phyloP scores from a whole-genome alignment of 345 rosid genomes.

The Pugionium cornutum region DNA sequence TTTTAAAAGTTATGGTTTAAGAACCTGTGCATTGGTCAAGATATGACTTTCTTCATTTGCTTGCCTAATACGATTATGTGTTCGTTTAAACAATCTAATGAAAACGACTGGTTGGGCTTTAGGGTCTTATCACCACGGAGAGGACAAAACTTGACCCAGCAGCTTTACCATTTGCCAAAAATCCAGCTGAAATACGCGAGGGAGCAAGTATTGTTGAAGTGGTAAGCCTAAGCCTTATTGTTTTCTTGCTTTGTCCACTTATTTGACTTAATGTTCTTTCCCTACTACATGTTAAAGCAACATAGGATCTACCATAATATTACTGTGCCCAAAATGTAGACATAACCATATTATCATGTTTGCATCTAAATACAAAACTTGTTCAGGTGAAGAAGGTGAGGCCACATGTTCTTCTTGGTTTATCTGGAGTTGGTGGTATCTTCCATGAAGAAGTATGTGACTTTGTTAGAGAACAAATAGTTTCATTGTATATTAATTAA shows the following conservation, averaged over 20 bases:
- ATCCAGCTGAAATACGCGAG: constrained; percentile 65
- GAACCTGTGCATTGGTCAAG: constrained; percentile 14
- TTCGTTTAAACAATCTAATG: constrained; percentile 14
- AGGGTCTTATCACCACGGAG: constrained; percentile 95
- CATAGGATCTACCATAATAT: too few relatives aligned
- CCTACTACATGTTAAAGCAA: background rate
- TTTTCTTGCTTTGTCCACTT: constrained; percentile 20
- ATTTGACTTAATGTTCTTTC: constrained; percentile 7
- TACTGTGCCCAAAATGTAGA: background rate
- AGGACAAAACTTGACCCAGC: constrained; percentile 87
- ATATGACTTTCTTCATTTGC: constrained; percentile 16
- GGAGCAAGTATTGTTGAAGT: constrained; percentile 86
- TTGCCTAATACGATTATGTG: constrained; percentile 2
- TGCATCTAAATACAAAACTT: constrained; percentile 3
- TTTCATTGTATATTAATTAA: constrained; percentile 3
- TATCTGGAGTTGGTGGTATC: constrained; percentile 98
- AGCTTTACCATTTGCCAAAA: constrained; percentile 80
- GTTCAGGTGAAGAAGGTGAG: constrained; percentile 79
- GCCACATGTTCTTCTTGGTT: constrained; percentile 96
- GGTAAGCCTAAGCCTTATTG: constrained; percentile 52
- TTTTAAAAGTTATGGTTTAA: background rate
- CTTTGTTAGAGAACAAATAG: constrained; percentile 8
- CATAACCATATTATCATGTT: background rate
- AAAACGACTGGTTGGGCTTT: constrained; percentile 37
- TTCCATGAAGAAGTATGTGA: constrained; percentile 77